Conservation (phyloP, 768 basidiomycete species). For the Trametes villosa region DNA sequence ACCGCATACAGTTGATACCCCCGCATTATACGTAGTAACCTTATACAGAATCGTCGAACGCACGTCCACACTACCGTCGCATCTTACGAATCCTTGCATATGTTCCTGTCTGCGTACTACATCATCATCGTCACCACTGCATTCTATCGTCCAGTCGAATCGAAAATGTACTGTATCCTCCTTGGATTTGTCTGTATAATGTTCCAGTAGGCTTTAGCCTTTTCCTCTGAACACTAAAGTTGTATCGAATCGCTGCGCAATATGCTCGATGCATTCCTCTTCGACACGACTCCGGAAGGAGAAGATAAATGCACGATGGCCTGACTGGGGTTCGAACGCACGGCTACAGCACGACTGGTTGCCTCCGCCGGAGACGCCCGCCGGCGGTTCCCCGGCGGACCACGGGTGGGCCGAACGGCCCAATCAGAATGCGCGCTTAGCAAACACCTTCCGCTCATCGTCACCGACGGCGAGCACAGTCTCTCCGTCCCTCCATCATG, state of each 20-base stretch:
- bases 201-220: conserved; percentile 7
- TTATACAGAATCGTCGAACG: conserved; percentile 5
- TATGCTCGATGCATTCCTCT: background rate
- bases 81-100: conserved; percentile 14
- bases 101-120: conserved; percentile 4
- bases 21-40: conserved; percentile 17
- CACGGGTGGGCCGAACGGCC: conserved; percentile 11
- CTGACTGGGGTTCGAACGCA: too few species aligned
- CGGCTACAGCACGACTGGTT: too few species aligned
- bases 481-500: conserved; percentile 41
- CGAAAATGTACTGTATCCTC: conserved; percentile 6
- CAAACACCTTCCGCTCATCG: conserved; percentile 27
- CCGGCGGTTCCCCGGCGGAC: conserved; percentile 5
- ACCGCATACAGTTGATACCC: conserved; percentile 15
- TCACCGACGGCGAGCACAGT: conserved; percentile 27
- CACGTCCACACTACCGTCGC: conserved; percentile 7
- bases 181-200: conserved; percentile 15
- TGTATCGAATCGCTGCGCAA: background rate
- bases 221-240: background rate
- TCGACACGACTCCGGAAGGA: too few species aligned
- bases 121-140: conserved; percentile 2
- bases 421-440: conserved; percentile 26
- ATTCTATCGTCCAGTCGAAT: conserved; percentile 3
- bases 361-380: conserved; percentile 14
- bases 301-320: too few species aligned